Conservation (phyloP, 1,284 basidiomycete genomes). For the Irpex sp. region DNA sequence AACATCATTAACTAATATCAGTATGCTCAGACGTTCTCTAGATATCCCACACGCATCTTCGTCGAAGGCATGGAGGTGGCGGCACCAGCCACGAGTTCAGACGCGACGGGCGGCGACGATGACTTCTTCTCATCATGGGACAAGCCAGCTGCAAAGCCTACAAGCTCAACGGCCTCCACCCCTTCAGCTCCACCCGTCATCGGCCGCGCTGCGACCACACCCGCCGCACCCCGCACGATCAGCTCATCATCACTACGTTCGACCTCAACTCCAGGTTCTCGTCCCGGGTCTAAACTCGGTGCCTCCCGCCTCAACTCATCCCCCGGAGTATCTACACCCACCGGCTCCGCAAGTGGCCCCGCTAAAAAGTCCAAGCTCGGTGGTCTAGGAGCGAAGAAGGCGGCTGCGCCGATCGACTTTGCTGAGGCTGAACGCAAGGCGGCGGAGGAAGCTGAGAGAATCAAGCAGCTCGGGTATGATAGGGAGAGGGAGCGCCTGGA, state of each 20-base stretch:
- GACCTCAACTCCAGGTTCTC: slow-evolving; percentile 33
- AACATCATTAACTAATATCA: not conserved
- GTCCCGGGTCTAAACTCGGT: slow-evolving; percentile 42
- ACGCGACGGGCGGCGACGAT: slow-evolving; percentile 57
- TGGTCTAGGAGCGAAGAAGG: slow-evolving; percentile 85
- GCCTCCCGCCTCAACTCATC: slow-evolving; percentile 56
- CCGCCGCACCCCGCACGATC: slow-evolving; percentile 53
- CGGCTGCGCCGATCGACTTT: slow-evolving; percentile 79
- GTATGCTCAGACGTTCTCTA: slow-evolving; percentile 24
- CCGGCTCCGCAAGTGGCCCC: slow-evolving; percentile 29
- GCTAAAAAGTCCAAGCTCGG: slow-evolving; percentile 71
- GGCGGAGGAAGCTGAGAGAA: slow-evolving; percentile 83
- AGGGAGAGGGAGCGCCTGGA: slow-evolving; percentile 73
- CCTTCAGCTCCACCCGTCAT: slow-evolving; percentile 56
- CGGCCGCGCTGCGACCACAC: slow-evolving; percentile 45
- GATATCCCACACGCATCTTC: slow-evolving; percentile 73
- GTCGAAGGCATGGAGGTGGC: slow-evolving; percentile 65
- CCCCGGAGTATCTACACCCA: slow-evolving; percentile 26
- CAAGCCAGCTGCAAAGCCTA: slow-evolving; percentile 64
- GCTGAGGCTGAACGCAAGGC: slow-evolving; percentile 89
- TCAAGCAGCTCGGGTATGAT: slow-evolving; percentile 88
- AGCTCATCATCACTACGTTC: slow-evolving; percentile 55
- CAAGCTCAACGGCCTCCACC: slow-evolving; percentile 41
- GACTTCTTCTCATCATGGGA: slow-evolving; percentile 99
- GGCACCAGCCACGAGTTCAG: slow-evolving; percentile 24